Base-by-base conservation (phyloP, 2,329 filamentous ascomycete genomes). In the Nemania diffusa region DNA sequence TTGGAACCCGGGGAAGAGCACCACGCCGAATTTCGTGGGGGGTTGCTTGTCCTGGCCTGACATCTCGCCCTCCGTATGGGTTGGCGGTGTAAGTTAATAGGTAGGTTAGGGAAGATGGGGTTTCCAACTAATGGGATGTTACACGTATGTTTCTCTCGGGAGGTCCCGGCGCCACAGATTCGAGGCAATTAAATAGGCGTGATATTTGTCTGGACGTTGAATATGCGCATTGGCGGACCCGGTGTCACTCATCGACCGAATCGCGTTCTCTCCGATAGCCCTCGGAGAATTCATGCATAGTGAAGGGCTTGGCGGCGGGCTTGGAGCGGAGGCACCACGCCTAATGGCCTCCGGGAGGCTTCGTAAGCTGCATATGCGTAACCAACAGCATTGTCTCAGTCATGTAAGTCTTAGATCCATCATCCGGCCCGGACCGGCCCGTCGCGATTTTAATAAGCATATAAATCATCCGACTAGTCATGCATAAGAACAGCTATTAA, bases 1-100 rank as follows among this genome's bases (percentile, higher is more conserved):
- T 67, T 84, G 79, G 73, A 84, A 82, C 17, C 78, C 79, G 1
- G 78, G 81, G 75, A 82, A 84, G 4, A 85, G 71, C 32, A 83
- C 77, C 42, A 84, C 77, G 58, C 81, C 83, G 57, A 79, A 81
- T 56, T 79, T 81, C 37, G 72, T 74, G 20, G 72, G 74, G 15
- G 72, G 55, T 26, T 55, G n/a, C 17, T 57, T 50, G 11, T 22
- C 44, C 46, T 24, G 48, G 17, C 15, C 27, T 2, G 69, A 13
- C 68, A 70, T 70, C 53, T 26, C 62, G 24, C 22, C n/a, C 42
- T 50, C 46, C 50, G 7, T 37, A 37, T 24, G 20, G 20, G 22
- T 8, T 15, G 22, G n/a, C 46, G 15, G 32, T 29, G 24, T 22
- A n/a, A 26, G 17, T n/a, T n/a, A n/a, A 52, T 48, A 29, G 27